These are phyloP conservation scores for Fusarium austroafricanum DNA, from an alignment of 2,329 filamentous ascomycete species.

Conservation along the genomic window DNA sequence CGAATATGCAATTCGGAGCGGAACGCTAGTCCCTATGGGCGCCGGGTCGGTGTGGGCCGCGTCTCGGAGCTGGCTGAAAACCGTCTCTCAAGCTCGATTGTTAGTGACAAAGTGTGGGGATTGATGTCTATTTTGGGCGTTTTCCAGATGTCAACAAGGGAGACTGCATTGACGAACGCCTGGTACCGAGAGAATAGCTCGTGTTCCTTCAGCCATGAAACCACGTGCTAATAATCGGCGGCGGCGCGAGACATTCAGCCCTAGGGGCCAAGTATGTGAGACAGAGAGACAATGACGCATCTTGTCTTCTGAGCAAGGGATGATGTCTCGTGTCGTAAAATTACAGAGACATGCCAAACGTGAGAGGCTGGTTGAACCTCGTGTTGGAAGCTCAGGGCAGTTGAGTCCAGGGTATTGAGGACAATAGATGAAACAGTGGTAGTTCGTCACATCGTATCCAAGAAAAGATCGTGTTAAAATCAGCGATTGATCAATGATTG, in stretches of 20 bases:
- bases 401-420: constrained; percentile 21
- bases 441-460: constrained; percentile 21
- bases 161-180: constrained; percentile 29
- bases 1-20: constrained; percentile 36
- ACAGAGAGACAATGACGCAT: constrained; percentile 17
- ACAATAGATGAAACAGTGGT: constrained; percentile 7
- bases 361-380: constrained; percentile 27
- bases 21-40: constrained; percentile 20
- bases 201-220: constrained; percentile 35
- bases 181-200: constrained; percentile 27
- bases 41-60: constrained; percentile 38
- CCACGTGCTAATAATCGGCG: constrained; percentile 35
- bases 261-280: constrained; percentile 16
- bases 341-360: constrained; percentile 16
- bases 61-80: constrained; percentile 32
- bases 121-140: constrained; percentile 41
- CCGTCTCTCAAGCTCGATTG: constrained; percentile 12
- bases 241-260: constrained; percentile 34
- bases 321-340: constrained; percentile 27
- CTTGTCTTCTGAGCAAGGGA: constrained; percentile 8
- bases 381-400: constrained; percentile 19
- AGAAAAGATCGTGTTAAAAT: constrained; percentile 24
- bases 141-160: constrained; percentile 37
- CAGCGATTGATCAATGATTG: neutral
- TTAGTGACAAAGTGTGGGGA: constrained; percentile 38